Conservation (phyloP, 345 rosid genomes). For the Gossypium raimondii region DNA sequence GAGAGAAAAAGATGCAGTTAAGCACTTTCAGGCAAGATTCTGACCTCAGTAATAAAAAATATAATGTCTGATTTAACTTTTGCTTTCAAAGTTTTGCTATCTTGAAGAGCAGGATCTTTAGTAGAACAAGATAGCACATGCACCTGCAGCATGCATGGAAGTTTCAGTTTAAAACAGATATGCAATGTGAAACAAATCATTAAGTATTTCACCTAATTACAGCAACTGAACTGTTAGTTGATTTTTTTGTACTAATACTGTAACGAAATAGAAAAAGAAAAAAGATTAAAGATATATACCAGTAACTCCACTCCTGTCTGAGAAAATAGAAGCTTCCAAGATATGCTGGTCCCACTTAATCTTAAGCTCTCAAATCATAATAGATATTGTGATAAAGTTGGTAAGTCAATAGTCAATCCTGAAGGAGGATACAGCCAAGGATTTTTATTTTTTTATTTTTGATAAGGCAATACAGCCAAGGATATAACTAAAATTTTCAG, state of each 20-base stretch:
- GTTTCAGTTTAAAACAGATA: background rate
- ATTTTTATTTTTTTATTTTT: background rate
- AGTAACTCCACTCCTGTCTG: slow-evolving; percentile 2
- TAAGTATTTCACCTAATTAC: background rate
- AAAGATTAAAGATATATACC: background rate
- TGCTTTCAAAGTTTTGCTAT: background rate
- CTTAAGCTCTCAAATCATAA: background rate
- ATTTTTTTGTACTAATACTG: background rate
- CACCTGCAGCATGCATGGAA: slow-evolving; percentile 5
- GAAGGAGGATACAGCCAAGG: background rate
- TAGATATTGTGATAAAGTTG: background rate
- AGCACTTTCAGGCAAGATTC: slow-evolving; percentile 1
- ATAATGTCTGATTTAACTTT: background rate
- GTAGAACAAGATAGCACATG: background rate
- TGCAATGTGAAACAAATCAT: background rate
- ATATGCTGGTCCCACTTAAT: background rate
- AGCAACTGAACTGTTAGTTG: background rate
- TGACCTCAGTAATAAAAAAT: background rate
- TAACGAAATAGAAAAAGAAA: background rate
- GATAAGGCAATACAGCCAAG: background rate
- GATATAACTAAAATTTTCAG: background rate
- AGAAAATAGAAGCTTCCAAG: background rate
- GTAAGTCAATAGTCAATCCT: slow-evolving; percentile 6
- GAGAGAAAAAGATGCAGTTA: background rate
- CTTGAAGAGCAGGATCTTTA: slow-evolving; percentile 1